Evolutionary conservation across 306 rosid genomes (phyloP).

Genomic region (Purshia tridentata): DNA sequence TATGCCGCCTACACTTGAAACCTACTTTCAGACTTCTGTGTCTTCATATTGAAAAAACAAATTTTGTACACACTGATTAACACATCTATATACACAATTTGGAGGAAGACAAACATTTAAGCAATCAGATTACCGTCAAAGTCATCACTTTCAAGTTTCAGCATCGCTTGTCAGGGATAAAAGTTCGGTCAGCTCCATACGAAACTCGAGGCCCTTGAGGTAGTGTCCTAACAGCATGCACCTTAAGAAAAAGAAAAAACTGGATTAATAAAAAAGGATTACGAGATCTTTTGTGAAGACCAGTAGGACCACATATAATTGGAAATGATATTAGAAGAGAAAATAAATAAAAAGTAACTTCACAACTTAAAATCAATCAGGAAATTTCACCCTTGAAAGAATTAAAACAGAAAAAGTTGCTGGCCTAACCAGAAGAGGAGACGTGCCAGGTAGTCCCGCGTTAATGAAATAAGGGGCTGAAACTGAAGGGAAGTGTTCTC

Average conservation of each 20-base stretch:
- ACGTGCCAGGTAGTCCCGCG: constrained; percentile 85
- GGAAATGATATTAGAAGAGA: not conserved
- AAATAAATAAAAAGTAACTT: too few species aligned
- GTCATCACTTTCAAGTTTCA: constrained; percentile 45
- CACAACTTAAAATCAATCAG: too few species aligned
- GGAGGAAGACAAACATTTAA: constrained; percentile 35
- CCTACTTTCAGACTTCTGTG: not conserved
- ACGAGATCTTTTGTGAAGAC: not conserved
- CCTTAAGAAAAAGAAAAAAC: constrained; percentile 36
- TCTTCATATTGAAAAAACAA: constrained; percentile 1
- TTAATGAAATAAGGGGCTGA: constrained; percentile 74
- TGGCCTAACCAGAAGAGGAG: constrained; percentile 84
- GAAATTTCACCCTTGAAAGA: not conserved
- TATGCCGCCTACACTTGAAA: not conserved
- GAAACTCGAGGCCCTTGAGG: constrained; percentile 86
- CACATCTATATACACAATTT: constrained; percentile 37
- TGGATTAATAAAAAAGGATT: not conserved
- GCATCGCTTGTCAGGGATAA: constrained; percentile 49
- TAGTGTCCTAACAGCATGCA: constrained; percentile 93
- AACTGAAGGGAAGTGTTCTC: constrained; percentile 83
- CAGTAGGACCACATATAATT: not conserved
- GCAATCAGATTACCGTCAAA: constrained; percentile 38
- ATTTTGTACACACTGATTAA: constrained; percentile 1
- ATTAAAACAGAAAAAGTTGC: constrained; percentile 14
- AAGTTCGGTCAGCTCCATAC: constrained; percentile 72